A percentile compares a stretch with the other conserved stretches of the same genome.
Conservation (phyloP, 345 rosid genomes). For the Chamaenerion angustifolium region DNA sequence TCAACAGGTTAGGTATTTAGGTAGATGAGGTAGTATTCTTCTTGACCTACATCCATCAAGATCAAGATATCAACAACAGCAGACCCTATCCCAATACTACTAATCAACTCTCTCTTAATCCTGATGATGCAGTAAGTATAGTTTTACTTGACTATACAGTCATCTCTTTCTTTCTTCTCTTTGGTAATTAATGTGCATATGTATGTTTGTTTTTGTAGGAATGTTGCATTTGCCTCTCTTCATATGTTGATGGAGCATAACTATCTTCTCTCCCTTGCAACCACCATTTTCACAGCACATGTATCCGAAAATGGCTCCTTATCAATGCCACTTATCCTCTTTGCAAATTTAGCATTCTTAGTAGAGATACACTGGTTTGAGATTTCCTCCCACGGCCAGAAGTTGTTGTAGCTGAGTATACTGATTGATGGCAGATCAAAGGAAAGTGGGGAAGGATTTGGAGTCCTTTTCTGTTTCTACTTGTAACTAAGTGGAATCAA, state of each 20-base stretch:
- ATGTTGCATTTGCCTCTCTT: too few relatives aligned
- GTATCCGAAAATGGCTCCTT: constrained; percentile 55
- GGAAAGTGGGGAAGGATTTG: neutral
- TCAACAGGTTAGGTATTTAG: neutral
- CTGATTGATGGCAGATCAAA: neutral
- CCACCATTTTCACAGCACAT: constrained; percentile 57
- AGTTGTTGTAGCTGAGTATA: neutral
- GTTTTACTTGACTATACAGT: neutral
- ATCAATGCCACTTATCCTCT: constrained; percentile 67
- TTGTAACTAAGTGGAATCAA: too few relatives aligned
- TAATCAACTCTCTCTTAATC: too few relatives aligned
- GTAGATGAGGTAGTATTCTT: too few relatives aligned
- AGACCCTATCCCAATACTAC: too few relatives aligned
- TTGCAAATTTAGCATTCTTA: constrained; percentile 53
- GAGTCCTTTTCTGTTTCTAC: too few relatives aligned
- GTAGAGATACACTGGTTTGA: constrained; percentile 17
- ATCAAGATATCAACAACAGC: too few relatives aligned
- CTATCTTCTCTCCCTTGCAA: constrained; percentile 47
- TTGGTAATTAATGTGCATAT: neutral
- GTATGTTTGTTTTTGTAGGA: too few relatives aligned
- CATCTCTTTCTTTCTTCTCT: neutral
- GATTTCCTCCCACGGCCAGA: neutral
- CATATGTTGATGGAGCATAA: too few relatives aligned
- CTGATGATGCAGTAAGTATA: constrained; percentile 12
- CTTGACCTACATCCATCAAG: too few relatives aligned